These are phyloP conservation scores for Daedaleopsis sinensis DNA, from an alignment of 768 basidiomycete genomes.

Conservation along the genomic window DNA sequence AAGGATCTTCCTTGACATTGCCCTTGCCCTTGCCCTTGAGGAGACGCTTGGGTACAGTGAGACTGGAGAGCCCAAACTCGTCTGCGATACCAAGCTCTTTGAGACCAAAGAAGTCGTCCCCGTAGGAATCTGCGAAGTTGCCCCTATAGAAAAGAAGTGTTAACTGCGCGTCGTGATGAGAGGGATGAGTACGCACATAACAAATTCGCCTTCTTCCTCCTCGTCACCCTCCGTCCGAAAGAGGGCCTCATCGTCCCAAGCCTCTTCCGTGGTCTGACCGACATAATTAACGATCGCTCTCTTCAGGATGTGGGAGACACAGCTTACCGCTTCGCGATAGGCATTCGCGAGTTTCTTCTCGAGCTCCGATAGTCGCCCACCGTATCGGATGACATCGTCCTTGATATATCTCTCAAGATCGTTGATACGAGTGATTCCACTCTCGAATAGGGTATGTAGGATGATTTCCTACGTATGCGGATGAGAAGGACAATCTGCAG, in stretches of 20 bases:
- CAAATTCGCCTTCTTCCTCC: conserved; percentile 65
- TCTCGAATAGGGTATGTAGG: conserved; percentile 88
- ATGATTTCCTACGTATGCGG: conserved; percentile 80
- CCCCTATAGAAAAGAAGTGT: conserved; percentile 49
- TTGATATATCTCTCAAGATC: conserved; percentile 87
- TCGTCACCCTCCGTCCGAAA: conserved; percentile 55
- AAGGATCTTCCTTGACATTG: conserved; percentile 38
- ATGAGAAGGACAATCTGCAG: background rate
- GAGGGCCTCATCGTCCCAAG: conserved; percentile 63
- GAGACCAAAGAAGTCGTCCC: conserved; percentile 92
- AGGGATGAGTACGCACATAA: conserved; percentile 50
- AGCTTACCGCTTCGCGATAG: conserved; percentile 75
- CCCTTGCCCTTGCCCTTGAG: conserved; percentile 63
- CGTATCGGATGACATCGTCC: conserved; percentile 87
- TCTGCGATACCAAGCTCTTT: conserved; percentile 85
- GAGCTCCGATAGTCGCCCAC: conserved; percentile 71
- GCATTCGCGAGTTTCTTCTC: conserved; percentile 86
- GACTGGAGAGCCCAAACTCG: conserved; percentile 77
- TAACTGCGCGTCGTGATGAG: too few relatives aligned
- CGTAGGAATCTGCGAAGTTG: conserved; percentile 84
- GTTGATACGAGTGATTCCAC: conserved; percentile 74
- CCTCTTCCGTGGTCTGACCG: conserved; percentile 46
- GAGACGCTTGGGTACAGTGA: conserved; percentile 78
- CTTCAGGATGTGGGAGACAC: background rate
- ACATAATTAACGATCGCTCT: background rate